Evolutionary conservation across 129 eudicot genomes (phyloP).

Genomic region (Lactuca saligna): DNA sequence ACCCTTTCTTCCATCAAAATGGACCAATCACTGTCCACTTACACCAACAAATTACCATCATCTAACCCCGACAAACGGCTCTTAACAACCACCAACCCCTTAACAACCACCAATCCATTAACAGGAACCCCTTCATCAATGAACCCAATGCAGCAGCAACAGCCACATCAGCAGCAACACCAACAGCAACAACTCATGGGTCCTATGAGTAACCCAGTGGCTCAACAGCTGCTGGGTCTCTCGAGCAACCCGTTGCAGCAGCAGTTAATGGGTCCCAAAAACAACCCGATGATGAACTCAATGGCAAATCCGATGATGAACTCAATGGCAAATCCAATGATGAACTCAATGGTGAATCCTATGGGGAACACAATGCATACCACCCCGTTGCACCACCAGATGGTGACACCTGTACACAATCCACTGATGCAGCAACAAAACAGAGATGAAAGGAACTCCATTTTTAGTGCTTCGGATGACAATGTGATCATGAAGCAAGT

Average conservation of each 20-base stretch:
- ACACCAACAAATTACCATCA: constrained; percentile 33
- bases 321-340: constrained; percentile 5
- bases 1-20: constrained; percentile 10
- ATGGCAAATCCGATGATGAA: constrained; percentile 20
- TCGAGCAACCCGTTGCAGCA: constrained; percentile 34
- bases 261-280: constrained; percentile 32
- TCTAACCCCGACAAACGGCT: constrained; percentile 38
- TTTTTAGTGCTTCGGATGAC: constrained; percentile 59
- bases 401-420: constrained; percentile 27
- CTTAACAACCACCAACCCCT: constrained; percentile 24
- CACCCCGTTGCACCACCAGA: constrained; percentile 32
- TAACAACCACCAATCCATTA: constrained; percentile 28
- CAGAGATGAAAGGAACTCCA: constrained; percentile 44
- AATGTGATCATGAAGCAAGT: constrained; percentile 61
- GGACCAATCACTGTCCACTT: constrained; percentile 33
- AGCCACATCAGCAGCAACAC: constrained; percentile 14
- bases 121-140: constrained; percentile 30
- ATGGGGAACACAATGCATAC: constrained; percentile 21
- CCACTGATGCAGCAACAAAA: constrained; percentile 30
- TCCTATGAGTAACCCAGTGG: constrained; percentile 32
- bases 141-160: constrained; percentile 2
- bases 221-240: constrained; percentile 33
- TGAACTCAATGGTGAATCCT: constrained; percentile 22
- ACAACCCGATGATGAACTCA: constrained; percentile 25
- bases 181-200: constrained; percentile 30